Percentiles rank a stretch among this genome's conserved stretches.
Evolutionary conservation across 2,329 filamentous ascomycete genomes (phyloP).

Genomic region (Pseudocercospora macadamiae): DNA sequence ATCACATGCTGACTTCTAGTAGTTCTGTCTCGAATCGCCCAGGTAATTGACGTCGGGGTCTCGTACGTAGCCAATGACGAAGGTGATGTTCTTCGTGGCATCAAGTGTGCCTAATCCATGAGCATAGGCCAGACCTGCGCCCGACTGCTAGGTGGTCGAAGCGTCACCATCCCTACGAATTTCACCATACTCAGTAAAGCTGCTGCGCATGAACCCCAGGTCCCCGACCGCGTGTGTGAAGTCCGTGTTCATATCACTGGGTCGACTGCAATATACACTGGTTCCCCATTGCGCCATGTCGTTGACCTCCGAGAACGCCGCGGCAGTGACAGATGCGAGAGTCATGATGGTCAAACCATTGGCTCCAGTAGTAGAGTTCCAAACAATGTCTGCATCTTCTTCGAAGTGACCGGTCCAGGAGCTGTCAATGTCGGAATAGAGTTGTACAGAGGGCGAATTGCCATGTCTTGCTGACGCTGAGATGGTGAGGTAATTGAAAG

Average conservation of each 20-base stretch:
- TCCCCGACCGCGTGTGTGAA: neutral
- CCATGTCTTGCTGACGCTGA: constrained; percentile 32
- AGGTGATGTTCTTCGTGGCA: constrained; percentile 39
- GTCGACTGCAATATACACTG: constrained; percentile 44
- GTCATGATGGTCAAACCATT: constrained; percentile 37
- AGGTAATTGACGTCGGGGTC: constrained; percentile 47
- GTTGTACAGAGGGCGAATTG: constrained; percentile 39
- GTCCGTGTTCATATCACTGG: constrained; percentile 20
- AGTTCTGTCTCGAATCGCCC: constrained; percentile 44
- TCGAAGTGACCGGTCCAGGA: constrained; percentile 45
- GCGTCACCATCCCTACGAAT: neutral
- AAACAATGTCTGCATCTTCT: constrained; percentile 23
- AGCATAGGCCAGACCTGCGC: neutral
- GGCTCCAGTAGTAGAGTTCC: constrained; percentile 4
- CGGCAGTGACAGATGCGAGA: constrained; percentile 29
- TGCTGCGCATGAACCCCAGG: neutral
- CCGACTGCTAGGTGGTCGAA: neutral
- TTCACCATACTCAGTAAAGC: neutral
- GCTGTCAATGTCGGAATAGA: constrained; percentile 50
- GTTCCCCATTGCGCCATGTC: constrained; percentile 55
- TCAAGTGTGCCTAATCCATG: constrained; percentile 39
- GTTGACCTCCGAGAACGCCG: constrained; percentile 46
- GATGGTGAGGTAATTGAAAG: constrained; percentile 50
- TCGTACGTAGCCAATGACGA: constrained; percentile 47
- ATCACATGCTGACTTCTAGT: constrained; percentile 43